These are phyloP conservation scores for Cymbopogon citratus DNA, from an alignment of 176 grass and related monocot species.

Conservation along the genomic window DNA sequence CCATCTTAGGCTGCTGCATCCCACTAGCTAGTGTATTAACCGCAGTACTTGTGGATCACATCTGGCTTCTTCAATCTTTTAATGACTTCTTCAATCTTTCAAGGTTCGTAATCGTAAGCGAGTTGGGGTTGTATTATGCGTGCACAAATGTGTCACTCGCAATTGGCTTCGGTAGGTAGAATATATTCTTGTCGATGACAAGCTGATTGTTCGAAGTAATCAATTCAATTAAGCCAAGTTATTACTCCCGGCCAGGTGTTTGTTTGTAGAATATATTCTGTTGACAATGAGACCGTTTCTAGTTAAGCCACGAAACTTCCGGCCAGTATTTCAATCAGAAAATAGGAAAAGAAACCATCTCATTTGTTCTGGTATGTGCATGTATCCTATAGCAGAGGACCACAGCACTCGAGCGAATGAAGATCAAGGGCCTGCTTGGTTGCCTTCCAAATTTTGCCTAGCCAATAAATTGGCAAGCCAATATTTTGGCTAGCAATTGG, in stretches of 20 bases:
- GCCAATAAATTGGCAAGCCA: no score
- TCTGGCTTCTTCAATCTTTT: not conserved
- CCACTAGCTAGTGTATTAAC: slow-evolving; percentile 6
- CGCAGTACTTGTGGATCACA: not conserved
- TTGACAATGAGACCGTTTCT: no score
- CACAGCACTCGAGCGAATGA: not conserved
- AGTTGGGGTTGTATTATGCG: not conserved
- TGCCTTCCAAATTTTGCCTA: no score
- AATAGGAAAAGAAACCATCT: not conserved
- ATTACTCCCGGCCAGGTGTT: no score
- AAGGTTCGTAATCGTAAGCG: slow-evolving; percentile 35
- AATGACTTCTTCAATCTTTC: no score
- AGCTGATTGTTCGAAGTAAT: not conserved
- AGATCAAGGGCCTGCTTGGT: not conserved
- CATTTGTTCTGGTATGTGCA: not conserved
- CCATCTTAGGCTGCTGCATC: not conserved
- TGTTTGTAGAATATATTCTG: no score
- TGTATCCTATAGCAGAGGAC: not conserved
- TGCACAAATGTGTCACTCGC: not conserved
- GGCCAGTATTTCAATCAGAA: not conserved
- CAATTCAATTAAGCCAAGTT: no score
- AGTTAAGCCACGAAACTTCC: slow-evolving; percentile 4
- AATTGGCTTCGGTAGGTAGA: not conserved
- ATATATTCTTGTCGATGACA: slow-evolving; percentile 19
- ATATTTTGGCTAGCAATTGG: no score